Evolutionary conservation across 2,329 filamentous ascomycete species (phyloP), one percentile per base, ranked within the genome.

Genomic region (Phaeosphaeria sp.): DNA sequence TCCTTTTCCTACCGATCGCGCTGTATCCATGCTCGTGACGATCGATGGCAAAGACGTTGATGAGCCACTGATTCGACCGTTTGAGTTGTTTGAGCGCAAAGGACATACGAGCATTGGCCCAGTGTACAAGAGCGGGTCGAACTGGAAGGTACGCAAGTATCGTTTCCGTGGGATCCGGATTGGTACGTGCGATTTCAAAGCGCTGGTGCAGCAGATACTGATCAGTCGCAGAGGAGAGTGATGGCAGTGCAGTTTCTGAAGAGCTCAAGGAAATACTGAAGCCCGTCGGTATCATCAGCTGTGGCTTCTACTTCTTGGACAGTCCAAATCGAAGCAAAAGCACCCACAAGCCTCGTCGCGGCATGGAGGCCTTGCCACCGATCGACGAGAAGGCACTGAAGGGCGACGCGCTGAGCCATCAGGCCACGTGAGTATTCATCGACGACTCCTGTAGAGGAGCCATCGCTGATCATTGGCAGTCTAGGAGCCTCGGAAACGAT

Each of bases 41-140:
- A 48, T 73, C 3, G 67, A 74, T 24, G 69, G 71, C 4, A 55
- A 60, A 6, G 25, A 58, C 11, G 27, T 65, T 8, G 51, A 58
- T 5, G 45, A 55, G 21, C 53, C 47, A 1, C 21, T 64, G 21
- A 52, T 58, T 25, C 53, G 53, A 6, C 52, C 53, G 1, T 25
- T 22, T 4, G 57, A 60, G 20, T 43, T 64, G 0, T 60, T 54
- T 43, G 21, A 58, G 2, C 11, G 25, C 3, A 20, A 55, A 5
- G 53, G 45, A 2, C 55, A 59, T 20, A 20, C 45, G 13, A 60
- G 56, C 27, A 36, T 21, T 17, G 59, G 59, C 1, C 18, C 57
- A 2, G 53, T 62, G 42, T 55, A 54, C 7, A 48, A 54, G 11
- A 15, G 49, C 9, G 44, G 53, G 1, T 27, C 15, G 1, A 22